phyloP scores from a whole-genome alignment of 164 flowering plant genomes.

The Amborella trichopoda region DNA sequence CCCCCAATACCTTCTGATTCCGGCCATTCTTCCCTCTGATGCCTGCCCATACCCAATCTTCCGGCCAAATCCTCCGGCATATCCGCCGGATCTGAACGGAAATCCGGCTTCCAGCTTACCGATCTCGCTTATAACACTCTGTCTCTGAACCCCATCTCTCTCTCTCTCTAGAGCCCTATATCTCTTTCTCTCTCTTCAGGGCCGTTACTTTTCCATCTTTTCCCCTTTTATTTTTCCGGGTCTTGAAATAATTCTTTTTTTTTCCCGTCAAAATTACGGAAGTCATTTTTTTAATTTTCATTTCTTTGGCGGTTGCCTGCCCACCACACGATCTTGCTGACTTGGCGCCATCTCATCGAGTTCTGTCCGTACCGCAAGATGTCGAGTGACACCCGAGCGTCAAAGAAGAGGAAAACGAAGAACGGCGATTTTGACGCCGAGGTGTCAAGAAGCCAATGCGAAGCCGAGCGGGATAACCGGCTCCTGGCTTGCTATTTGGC shows the following conservation, averaged over 20 bases:
- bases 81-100: background rate
- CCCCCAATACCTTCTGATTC: no score
- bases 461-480: constrained; percentile 29
- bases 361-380: no score
- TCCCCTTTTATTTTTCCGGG: background rate
- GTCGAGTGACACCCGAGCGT: constrained; percentile 24
- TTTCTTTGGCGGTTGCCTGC: no score
- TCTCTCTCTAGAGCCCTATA: background rate
- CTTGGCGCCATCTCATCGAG: no score
- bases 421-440: constrained; percentile 13
- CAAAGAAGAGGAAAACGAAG: constrained; percentile 49
- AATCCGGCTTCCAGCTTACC: no score
- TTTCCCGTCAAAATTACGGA: no score
- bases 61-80: background rate
- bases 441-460: constrained; percentile 10
- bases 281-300: no score
- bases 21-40: background rate
- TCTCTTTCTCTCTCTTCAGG: background rate
- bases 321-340: no score
- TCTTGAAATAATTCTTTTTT: no score
- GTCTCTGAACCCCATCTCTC: no score
- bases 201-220: background rate
- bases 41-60: background rate
- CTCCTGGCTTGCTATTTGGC: constrained; percentile 84
- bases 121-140: no score